Base-by-base conservation (phyloP, 257 asterid genomes). In the Anisodus acutangulus region DNA sequence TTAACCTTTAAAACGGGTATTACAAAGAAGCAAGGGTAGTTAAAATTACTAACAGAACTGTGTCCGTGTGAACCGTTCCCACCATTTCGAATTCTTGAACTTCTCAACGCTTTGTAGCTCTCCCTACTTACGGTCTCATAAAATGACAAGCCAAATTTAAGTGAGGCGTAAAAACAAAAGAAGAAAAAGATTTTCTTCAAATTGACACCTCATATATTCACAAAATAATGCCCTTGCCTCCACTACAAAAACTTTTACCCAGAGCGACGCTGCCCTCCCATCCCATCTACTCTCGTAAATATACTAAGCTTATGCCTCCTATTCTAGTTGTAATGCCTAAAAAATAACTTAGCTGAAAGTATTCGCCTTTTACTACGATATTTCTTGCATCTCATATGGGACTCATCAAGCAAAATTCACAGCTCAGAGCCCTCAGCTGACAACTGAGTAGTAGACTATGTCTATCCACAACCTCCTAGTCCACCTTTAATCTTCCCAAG, bases 161-260 rank as follows among this genome's bases (percentile, higher is more conserved):
- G 45, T 45, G 1, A 26, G 5, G 63, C 13, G 15, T 13, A 53
- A 12, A 74, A 53, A 6, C 26, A 74, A 5, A 47, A 22, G 60
- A 74, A 74, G 81, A 51, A 53, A 79, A 31, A 55, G 62, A 59
- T 76, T 79, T 86, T 51, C 84, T 84, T 87, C 78, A 72, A 64
- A 87, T 86, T 85, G 84, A 85, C 87, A 83, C 83, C 94, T 89
- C 90, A 62, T 81, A 80, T 84, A 91, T 93, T 79, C 92, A 91
- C 95, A 92, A 91, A 89, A 88, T 60, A 87, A 86, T 90, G 84
- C 82, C 91, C 89, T 86, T 89, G 78, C 88, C 85, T 84, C 67
- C 84, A 70, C 95, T 92, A 92, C 93, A 93, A 93, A 92, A 91
- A 70, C 87, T 86, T 80, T 37, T 85, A 68, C 66, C 88, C 84